phyloP scores from a whole-genome alignment of 2,329 filamentous ascomycete species.

The Aureobasidium melanogenum region DNA sequence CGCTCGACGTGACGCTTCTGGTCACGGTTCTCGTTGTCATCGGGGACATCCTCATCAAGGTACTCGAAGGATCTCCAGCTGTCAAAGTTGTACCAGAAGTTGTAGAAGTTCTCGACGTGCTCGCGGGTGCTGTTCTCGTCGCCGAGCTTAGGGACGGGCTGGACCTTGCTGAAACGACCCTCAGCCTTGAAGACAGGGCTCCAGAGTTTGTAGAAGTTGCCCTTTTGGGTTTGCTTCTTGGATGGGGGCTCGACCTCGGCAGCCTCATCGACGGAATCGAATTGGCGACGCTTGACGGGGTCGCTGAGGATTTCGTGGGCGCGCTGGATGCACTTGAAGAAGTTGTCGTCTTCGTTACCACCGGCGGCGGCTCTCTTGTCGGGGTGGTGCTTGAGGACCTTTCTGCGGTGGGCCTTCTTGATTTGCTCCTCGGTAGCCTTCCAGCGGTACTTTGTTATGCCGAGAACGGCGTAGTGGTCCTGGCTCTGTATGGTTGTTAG shows the following conservation, averaged over 20 bases:
- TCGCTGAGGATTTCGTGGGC: conserved; percentile 89
- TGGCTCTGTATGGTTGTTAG: conserved; percentile 51
- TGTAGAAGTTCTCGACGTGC: conserved; percentile 92
- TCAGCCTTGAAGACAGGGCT: conserved; percentile 82
- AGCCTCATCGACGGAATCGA: conserved; percentile 89
- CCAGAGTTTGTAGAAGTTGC: conserved; percentile 94
- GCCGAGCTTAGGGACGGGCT: conserved; percentile 82
- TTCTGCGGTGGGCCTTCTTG: conserved; percentile 98
- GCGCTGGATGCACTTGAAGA: conserved; percentile 99
- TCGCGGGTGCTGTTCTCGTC: conserved; percentile 76
- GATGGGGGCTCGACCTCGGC: conserved; percentile 85
- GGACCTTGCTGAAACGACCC: conserved; percentile 80
- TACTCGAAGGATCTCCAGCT: conserved; percentile 98
- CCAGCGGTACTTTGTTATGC: conserved; percentile 83
- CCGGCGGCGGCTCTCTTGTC: conserved; percentile 96
- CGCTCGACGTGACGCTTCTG: conserved; percentile 97
- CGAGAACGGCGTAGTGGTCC: conserved; percentile 96
- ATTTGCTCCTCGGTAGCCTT: conserved; percentile 96
- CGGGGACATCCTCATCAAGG: conserved; percentile 95
- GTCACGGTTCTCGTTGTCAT: conserved; percentile 97
- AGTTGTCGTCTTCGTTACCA: conserved; percentile 83
- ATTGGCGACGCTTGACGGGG: conserved; percentile 86
- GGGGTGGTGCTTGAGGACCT: conserved; percentile 97
- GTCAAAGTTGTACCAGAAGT: conserved; percentile 99
- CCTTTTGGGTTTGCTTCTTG: conserved; percentile 71